A percentile compares a stretch with the other conserved stretches of the same genome.
Evolutionary conservation across 805 yeast genomes (phyloP).

Genomic region (Pichia cephalocereana): DNA sequence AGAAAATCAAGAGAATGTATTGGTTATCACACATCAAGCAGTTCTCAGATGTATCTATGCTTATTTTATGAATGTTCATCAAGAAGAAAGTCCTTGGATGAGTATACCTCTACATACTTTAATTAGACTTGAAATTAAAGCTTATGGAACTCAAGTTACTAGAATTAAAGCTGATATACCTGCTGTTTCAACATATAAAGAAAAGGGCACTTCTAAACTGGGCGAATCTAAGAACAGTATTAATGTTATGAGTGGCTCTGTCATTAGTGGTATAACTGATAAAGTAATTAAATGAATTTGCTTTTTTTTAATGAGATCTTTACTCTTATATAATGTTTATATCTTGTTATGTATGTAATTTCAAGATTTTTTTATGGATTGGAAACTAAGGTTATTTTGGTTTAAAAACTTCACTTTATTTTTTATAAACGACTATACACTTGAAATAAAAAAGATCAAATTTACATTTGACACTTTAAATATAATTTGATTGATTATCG

Average conservation of each 20-base stretch:
- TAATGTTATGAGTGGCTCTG: constrained; percentile 38
- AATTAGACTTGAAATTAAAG: constrained; percentile 91
- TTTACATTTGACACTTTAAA: background rate
- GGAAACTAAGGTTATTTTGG: too few species aligned
- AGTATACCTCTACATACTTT: constrained; percentile 93
- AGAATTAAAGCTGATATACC: constrained; percentile 94
- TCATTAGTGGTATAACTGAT: constrained; percentile 28
- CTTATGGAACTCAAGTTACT: constrained; percentile 81
- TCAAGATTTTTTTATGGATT: too few species aligned
- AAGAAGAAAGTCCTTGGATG: constrained; percentile 98
- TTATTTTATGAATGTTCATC: constrained; percentile 97
- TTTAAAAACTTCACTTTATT: too few species aligned
- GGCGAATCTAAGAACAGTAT: constrained; percentile 38
- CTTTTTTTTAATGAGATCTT: too few species aligned
- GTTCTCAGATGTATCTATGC: constrained; percentile 95
- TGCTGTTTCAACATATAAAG: constrained; percentile 94
- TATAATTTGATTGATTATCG: background rate
- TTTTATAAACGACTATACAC: too few species aligned
- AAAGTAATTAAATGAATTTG: constrained; percentile 4
- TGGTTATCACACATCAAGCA: constrained; percentile 96
- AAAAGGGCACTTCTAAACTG: constrained; percentile 73
- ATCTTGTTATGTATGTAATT: too few species aligned
- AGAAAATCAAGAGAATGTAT: constrained; percentile 91
- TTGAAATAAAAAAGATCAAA: too few species aligned
- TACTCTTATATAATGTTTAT: too few species aligned